phyloP scores from a whole-genome alignment of 352 stramenopile genomes.

The Globisporangium nodosum region DNA sequence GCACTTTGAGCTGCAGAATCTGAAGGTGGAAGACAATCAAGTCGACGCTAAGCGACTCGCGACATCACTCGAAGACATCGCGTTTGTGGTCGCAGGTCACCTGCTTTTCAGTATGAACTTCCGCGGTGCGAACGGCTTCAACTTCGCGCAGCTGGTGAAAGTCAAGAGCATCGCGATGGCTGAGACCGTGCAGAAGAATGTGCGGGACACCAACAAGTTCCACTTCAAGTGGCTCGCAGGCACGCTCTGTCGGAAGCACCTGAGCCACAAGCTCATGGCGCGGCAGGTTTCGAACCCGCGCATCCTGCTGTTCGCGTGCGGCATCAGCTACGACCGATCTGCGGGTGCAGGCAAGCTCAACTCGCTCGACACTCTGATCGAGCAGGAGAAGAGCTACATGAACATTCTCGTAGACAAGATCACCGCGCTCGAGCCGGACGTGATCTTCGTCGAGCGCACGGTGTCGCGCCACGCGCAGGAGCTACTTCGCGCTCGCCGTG shows the following conservation, averaged over 20 bases:
- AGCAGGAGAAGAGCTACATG: conserved; percentile 97
- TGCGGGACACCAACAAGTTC: conserved; percentile 60
- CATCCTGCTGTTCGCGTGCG: conserved; percentile 95
- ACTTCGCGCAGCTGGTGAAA: conserved; percentile 72
- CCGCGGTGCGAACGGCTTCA: conserved; percentile 65
- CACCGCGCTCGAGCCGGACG: conserved; percentile 90
- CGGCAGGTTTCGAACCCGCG: conserved; percentile 90
- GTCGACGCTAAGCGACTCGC: conserved; percentile 39
- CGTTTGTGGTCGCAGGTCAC: conserved; percentile 67
- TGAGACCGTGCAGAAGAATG: conserved; percentile 52
- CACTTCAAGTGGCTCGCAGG: conserved; percentile 95
- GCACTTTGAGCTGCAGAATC: conserved; percentile 21
- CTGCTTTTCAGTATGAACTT: conserved; percentile 83
- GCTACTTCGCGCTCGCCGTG: conserved; percentile 84
- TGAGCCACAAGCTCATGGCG: conserved; percentile 96
- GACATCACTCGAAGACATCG: conserved; percentile 60
- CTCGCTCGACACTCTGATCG: conserved; percentile 93
- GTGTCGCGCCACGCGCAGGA: conserved; percentile 92
- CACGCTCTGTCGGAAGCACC: conserved; percentile 94
- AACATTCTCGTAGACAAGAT: conserved; percentile 97
- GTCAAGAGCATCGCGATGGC: conserved; percentile 78
- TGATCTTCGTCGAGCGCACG: conserved; percentile 92
- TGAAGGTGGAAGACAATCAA: conserved; percentile 15
- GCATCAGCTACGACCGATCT: conserved; percentile 95
- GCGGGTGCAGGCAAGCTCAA: conserved; percentile 81